Evolutionary conservation across 768 basidiomycete species (phyloP).

Genomic region (Steccherinum ochraceum): DNA sequence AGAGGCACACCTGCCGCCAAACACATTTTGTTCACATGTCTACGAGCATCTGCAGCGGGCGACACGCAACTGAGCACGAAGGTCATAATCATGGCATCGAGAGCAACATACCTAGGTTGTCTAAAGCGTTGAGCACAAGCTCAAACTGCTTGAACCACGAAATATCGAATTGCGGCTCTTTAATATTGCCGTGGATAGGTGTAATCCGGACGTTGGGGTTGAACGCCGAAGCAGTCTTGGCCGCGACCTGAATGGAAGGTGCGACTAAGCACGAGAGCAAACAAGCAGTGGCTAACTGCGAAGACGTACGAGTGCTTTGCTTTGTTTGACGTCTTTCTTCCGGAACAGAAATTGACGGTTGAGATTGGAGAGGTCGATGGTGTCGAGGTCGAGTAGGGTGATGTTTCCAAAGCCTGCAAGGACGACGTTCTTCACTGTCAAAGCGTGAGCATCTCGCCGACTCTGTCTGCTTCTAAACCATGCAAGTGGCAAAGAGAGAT

Average conservation of each 20-base stretch:
- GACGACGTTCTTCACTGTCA: constrained; percentile 89
- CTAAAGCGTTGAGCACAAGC: constrained; percentile 91
- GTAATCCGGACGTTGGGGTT: constrained; percentile 84
- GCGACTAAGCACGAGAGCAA: neutral
- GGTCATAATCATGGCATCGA: neutral
- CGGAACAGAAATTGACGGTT: constrained; percentile 96
- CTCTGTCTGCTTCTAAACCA: neutral
- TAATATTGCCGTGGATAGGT: constrained; percentile 94
- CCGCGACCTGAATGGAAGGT: constrained; percentile 59
- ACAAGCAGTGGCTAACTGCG: no score
- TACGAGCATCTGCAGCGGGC: constrained; percentile 71
- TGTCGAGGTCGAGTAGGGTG: constrained; percentile 92
- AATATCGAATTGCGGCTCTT: constrained; percentile 84
- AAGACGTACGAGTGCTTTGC: constrained; percentile 79
- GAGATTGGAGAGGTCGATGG: constrained; percentile 95
- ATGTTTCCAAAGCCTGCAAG: constrained; percentile 90
- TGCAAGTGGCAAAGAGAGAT: neutral
- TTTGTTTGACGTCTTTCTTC: constrained; percentile 96
- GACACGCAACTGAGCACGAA: neutral
- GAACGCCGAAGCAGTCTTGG: constrained; percentile 74
- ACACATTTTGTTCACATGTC: constrained; percentile 98
- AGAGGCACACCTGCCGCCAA: constrained; percentile 87
- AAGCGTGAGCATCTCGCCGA: neutral
- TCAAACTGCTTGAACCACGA: constrained; percentile 89
- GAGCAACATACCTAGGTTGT: constrained; percentile 77